Evolutionary conservation across 306 rosid genomes (phyloP), one percentile per base, ranked within the genome.

Genomic region (Vachellia collinsii): DNA sequence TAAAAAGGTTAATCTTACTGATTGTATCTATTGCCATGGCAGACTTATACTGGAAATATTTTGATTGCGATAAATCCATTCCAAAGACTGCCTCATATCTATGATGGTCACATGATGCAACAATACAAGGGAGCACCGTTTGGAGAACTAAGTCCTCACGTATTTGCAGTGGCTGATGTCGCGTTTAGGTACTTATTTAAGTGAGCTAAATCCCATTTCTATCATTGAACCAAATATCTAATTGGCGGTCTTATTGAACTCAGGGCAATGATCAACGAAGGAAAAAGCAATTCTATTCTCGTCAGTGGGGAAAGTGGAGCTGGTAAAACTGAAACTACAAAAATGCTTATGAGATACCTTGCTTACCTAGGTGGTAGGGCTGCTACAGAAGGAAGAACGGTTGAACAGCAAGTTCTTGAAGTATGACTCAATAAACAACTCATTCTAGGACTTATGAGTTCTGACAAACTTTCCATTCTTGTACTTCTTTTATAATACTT

Each of bases 261-360:
- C 91, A 96, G 99, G 93, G 99, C 98, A 46, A 96, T 96, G 99
- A 61, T 93, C 58, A 83, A 85, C 14, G 98, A 93, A 88, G 88
- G 90, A 80, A 96, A 93, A 84, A 93, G 97, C 91, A 96, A 96
- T 91, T 92, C 99, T 47, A 96, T 96, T 83, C 89, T 96, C 66
- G 99, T 93, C 87, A 96, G 98, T 80, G 99, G 99, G 77, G 99
- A 96, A 89, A 96, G 98, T 91, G 99, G 98, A 87, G 99, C 99
- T 14, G 99, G 99, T 85, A 96, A 96, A 92, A 96, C 99, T 50
- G 99, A 96, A 87, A 93, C 99, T 69, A 93, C 99, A 34, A 96
- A 96, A 88, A 96, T 96, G 99, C 98, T 96, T 48, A 96, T 96
- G 99, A 87, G 83, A 51, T 96, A 96, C 89, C 97, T 96, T 83